Conservation (phyloP, 148 eudicot genomes). For the Pouteria glomerata region DNA sequence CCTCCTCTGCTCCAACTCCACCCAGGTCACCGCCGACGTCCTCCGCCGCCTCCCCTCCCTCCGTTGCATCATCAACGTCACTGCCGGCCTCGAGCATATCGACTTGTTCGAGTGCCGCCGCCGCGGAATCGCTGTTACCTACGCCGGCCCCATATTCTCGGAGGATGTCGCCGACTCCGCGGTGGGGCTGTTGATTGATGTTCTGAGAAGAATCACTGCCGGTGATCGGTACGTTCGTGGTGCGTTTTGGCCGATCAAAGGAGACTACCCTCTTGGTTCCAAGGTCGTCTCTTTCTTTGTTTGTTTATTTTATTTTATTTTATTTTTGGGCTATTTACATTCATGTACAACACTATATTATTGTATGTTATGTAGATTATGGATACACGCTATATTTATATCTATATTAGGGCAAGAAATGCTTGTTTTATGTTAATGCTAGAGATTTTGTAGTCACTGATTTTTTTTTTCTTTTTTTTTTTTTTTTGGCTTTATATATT, state of each 20-base stretch:
- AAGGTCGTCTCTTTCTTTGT: conserved; percentile 30
- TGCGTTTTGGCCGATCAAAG: conserved; percentile 34
- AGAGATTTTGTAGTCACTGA: neutral
- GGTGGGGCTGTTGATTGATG: conserved; percentile 50
- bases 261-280: conserved; percentile 26
- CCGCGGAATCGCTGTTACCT: conserved; percentile 45
- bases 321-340: neutral
- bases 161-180: conserved; percentile 58
- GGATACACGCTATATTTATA: neutral
- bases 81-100: conserved; percentile 50
- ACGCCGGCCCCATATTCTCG: conserved; percentile 29
- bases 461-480: neutral
- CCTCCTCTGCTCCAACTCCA: conserved; percentile 21
- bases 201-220: conserved; percentile 42
- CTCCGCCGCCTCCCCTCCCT: conserved; percentile 45
- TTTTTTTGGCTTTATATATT: neutral
- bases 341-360: neutral
- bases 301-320: too few species aligned
- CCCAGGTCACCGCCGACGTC: conserved; percentile 18
- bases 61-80: conserved; percentile 39
- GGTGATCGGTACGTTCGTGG: conserved; percentile 44
- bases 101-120: conserved; percentile 70
- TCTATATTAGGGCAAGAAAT: neutral
- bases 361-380: neutral
- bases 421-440: neutral